Evolutionary conservation across 2,329 filamentous ascomycete species (phyloP).

Genomic region (Capronia americana): DNA sequence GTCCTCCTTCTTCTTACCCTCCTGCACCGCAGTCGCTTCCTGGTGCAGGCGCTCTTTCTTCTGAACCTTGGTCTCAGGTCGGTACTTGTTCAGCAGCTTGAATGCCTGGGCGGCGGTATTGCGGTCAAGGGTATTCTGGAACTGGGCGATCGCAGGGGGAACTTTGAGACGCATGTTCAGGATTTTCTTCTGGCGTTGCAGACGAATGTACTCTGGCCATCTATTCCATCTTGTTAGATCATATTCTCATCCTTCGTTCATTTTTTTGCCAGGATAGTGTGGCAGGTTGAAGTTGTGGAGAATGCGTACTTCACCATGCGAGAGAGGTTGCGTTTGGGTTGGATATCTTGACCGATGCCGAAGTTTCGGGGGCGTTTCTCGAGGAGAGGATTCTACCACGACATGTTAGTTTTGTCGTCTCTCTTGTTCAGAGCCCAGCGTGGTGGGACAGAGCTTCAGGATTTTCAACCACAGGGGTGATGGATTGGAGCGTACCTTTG

Average conservation of each 20-base stretch:
- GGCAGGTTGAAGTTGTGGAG: neutral
- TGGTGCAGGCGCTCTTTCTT: constrained; percentile 99
- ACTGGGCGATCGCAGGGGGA: constrained; percentile 94
- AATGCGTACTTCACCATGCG: constrained; percentile 83
- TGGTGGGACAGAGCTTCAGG: neutral
- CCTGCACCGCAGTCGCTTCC: constrained; percentile 96
- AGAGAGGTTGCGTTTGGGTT: constrained; percentile 91
- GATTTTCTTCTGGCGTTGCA: constrained; percentile 95
- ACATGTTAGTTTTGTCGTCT: constrained; percentile 16
- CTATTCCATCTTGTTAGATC: constrained; percentile 23
- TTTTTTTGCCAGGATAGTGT: neutral
- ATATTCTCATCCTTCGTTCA: neutral
- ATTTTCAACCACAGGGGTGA: constrained; percentile 1
- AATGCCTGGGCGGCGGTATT: constrained; percentile 96
- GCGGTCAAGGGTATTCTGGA: constrained; percentile 95
- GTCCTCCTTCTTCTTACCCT: constrained; percentile 99
- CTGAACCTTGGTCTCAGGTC: constrained; percentile 97
- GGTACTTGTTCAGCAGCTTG: constrained; percentile 99
- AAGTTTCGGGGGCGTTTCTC: constrained; percentile 98
- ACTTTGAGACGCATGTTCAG: constrained; percentile 99
- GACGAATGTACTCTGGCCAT: constrained; percentile 98
- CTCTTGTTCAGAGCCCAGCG: neutral
- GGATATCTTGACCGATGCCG: constrained; percentile 98
- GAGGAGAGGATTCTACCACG: constrained; percentile 89
- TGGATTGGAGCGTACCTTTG: constrained; percentile 71